Evolutionary conservation across 208 protist species (phyloP).

Genomic region (Acanthamoeba sp.): DNA sequence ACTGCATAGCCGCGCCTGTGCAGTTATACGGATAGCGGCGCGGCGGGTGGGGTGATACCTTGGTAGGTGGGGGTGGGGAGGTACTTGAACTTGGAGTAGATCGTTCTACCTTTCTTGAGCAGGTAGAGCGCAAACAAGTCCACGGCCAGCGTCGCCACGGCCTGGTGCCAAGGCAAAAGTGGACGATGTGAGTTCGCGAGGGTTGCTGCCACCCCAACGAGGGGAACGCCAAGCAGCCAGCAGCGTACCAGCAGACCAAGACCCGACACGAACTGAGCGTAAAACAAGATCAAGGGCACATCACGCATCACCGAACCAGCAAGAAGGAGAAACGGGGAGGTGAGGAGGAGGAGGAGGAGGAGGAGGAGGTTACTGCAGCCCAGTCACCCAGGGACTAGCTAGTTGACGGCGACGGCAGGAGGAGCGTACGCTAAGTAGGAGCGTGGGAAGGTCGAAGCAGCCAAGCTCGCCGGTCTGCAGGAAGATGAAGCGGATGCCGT

Average conservation of each 20-base stretch:
- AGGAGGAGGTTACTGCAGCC: not conserved
- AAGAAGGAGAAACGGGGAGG: not conserved
- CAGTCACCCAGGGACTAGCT: too few relatives aligned
- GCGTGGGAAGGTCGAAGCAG: constrained; percentile 16
- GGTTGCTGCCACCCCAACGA: too few relatives aligned
- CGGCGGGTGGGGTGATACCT: not conserved
- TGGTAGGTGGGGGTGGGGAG: not conserved
- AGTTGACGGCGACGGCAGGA: too few relatives aligned
- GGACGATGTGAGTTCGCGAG: too few relatives aligned
- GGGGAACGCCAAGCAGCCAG: not conserved
- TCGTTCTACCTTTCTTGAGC: not conserved
- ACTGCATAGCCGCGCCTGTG: too few relatives aligned
- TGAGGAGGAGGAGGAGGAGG: not conserved
- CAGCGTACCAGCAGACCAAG: not conserved
- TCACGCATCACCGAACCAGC: not conserved
- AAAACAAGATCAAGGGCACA: not conserved
- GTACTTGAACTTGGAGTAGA: constrained; percentile 7
- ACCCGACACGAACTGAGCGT: not conserved
- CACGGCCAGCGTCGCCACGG: not conserved
- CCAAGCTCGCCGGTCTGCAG: constrained; percentile 28
- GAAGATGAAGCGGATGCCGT: constrained; percentile 64
- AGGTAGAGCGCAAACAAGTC: not conserved
- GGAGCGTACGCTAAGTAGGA: constrained; percentile 3
- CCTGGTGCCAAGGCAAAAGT: not conserved
- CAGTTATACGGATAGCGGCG: too few relatives aligned